These are phyloP conservation scores for Fusarium haematococcum DNA, from an alignment of 2,329 filamentous ascomycete genomes.

Conservation along the genomic window DNA sequence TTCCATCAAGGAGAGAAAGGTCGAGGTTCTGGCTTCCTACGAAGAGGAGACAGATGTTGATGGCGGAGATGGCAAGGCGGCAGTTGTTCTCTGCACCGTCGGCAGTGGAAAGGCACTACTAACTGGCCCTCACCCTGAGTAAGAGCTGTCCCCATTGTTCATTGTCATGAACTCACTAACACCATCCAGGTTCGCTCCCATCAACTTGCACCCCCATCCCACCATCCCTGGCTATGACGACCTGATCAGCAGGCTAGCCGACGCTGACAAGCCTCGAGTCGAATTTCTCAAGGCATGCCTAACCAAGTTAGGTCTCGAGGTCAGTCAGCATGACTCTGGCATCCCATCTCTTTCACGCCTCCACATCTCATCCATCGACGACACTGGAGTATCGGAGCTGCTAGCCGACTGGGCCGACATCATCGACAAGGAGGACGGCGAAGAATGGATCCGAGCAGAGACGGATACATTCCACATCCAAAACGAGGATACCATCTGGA, in stretches of 20 bases:
- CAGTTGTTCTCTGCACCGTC: conserved; percentile 84
- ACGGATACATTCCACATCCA: conserved; percentile 86
- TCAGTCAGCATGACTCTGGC: conserved; percentile 75
- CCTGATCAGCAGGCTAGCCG: conserved; percentile 74
- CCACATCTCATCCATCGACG: conserved; percentile 80
- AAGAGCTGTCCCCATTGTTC: conserved; percentile 16
- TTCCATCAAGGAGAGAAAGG: conserved; percentile 69
- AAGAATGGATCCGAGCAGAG: conserved; percentile 82
- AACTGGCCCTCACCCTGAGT: conserved; percentile 95
- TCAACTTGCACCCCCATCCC: conserved; percentile 78
- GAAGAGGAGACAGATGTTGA: conserved; percentile 80
- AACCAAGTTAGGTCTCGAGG: conserved; percentile 82
- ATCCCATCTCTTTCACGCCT: conserved; percentile 85
- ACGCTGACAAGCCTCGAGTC: conserved; percentile 76
- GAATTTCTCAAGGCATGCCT: conserved; percentile 85
- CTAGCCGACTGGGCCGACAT: conserved; percentile 75
- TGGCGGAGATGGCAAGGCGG: conserved; percentile 77
- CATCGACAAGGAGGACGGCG: conserved; percentile 72
- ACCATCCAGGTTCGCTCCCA: conserved; percentile 78
- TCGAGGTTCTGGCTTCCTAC: conserved; percentile 88
- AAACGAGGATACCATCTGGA: conserved; percentile 71
- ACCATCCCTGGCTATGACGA: conserved; percentile 76
- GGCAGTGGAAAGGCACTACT: conserved; percentile 84
- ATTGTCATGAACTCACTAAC: neutral
- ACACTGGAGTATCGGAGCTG: conserved; percentile 74